phyloP scores from a whole-genome alignment of 768 basidiomycete species.

The Mycena latifolia region DNA sequence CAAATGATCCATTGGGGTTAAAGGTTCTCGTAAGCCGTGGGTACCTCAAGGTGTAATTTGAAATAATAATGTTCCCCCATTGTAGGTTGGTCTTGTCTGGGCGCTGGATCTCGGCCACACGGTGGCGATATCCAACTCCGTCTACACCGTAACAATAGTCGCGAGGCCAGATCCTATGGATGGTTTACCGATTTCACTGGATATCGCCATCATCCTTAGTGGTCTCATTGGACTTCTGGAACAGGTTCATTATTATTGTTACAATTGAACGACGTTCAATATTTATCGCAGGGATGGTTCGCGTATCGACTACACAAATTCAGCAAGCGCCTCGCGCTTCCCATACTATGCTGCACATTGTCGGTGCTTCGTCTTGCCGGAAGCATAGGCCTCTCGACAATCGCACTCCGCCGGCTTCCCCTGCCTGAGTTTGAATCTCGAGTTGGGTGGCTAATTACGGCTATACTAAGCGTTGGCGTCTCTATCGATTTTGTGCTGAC shows the following conservation, averaged over 20 bases:
- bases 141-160: conserved; percentile 41
- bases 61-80: neutral
- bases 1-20: conserved; percentile 36
- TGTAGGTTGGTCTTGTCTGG: neutral
- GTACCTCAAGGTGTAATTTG: too few species aligned
- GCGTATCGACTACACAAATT: conserved; percentile 39
- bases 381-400: conserved; percentile 28
- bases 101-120: conserved; percentile 34
- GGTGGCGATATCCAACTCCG: conserved; percentile 34
- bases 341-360: conserved; percentile 32
- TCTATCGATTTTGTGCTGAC: conserved; percentile 36
- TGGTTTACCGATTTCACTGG: conserved; percentile 35
- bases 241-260: conserved; percentile 15
- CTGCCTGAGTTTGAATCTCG: conserved; percentile 29
- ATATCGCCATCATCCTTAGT: conserved; percentile 39
- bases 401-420: conserved; percentile 30
- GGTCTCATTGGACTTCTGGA: conserved; percentile 40
- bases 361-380: conserved; percentile 34
- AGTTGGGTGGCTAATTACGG: conserved; percentile 37
- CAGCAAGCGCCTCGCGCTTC: conserved; percentile 28
- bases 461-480: conserved; percentile 37
- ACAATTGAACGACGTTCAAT: neutral
- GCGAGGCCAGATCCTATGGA: conserved; percentile 33
- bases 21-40: conserved; percentile 34
- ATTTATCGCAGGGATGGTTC: conserved; percentile 36